phyloP scores from a whole-genome alignment of 1,284 basidiomycete genomes.

The Acaromyces ingoldii region DNA sequence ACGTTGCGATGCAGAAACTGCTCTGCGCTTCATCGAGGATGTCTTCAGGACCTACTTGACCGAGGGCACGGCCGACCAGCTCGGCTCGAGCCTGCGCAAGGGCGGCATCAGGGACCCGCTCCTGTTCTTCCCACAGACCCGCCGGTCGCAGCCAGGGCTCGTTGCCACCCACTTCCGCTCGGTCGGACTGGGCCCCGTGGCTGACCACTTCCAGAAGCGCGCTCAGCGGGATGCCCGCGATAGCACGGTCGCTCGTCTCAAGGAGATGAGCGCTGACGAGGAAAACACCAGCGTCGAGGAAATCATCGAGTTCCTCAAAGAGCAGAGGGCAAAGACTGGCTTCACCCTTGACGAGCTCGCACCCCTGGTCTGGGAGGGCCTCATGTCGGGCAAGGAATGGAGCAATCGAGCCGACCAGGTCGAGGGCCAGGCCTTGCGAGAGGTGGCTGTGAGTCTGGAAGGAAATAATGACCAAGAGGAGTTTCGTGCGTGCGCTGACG shows the following conservation, averaged over 20 bases:
- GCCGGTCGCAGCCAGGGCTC: conserved; percentile 61
- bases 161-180: conserved; percentile 82
- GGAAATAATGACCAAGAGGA: not conserved
- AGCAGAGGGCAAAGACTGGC: conserved; percentile 8
- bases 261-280: conserved; percentile 48
- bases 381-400: conserved; percentile 82
- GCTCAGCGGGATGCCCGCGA: conserved; percentile 8
- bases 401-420: conserved; percentile 81
- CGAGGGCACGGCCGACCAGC: conserved; percentile 67
- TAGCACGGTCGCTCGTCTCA: conserved; percentile 11
- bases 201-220: conserved; percentile 54
- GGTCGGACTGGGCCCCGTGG: conserved; percentile 68
- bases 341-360: conserved; percentile 61
- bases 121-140: conserved; percentile 77
- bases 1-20: conserved; percentile 56
- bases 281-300: conserved; percentile 26
- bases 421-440: conserved; percentile 73
- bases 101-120: conserved; percentile 80
- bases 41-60: conserved; percentile 75
- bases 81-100: conserved; percentile 60
- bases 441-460: conserved; percentile 56
- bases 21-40: conserved; percentile 69
- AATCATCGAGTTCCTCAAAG: conserved; percentile 21
- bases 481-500: conserved; percentile 5
- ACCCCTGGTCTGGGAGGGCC: conserved; percentile 82